Conservation (phyloP, 129 eudicot species). For the Centaurea solstitialis region DNA sequence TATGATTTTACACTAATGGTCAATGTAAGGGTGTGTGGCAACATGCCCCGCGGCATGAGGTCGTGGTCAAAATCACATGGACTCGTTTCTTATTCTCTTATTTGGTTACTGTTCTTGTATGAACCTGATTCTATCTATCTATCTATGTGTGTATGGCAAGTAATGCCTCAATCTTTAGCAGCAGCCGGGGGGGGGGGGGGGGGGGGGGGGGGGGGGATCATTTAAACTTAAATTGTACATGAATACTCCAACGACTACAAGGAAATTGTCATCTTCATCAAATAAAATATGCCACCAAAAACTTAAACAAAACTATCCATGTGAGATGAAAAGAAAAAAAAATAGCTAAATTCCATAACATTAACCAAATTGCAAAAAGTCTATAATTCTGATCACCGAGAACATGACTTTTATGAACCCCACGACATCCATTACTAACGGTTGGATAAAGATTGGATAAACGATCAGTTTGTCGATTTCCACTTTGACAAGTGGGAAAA, state of each 20-base stretch:
- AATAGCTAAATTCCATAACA: background rate
- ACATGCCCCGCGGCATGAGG: no score
- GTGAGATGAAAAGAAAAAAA: background rate
- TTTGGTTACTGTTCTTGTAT: no score
- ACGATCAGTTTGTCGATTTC: background rate
- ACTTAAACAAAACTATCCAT: background rate
- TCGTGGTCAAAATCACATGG: no score
- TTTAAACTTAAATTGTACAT: no score
- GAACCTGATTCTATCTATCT: no score
- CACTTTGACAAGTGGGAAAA: background rate
- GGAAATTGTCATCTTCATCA: constrained; percentile 10
- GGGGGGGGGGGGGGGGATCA: background rate
- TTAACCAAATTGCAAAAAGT: background rate
- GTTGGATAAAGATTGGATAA: background rate
- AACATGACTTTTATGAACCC: background rate
- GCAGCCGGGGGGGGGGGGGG: background rate
- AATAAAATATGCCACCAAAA: background rate
- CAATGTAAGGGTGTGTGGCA: no score
- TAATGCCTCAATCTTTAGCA: no score
- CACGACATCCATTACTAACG: background rate
- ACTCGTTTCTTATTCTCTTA: no score
- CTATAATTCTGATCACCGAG: background rate
- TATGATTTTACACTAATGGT: no score
- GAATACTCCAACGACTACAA: background rate
- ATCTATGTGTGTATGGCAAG: no score